A percentile compares a stretch with the other conserved stretches of the same genome.
Conservation (phyloP, 2,329 filamentous ascomycete species). For the Microsporum ferrugineum region DNA sequence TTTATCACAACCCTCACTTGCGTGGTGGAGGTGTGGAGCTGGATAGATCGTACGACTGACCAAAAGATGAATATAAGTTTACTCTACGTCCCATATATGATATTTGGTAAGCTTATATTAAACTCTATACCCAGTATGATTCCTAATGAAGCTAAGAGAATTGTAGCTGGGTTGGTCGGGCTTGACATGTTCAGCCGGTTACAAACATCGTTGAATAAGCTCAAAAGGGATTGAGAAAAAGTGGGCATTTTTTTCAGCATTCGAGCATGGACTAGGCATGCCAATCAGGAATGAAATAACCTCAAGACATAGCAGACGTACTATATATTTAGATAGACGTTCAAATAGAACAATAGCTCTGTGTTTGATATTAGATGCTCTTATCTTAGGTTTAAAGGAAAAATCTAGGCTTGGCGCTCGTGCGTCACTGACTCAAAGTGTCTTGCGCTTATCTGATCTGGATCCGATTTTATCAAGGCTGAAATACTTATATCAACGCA, state of each 20-base stretch:
- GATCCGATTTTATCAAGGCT: not conserved
- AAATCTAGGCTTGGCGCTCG: not conserved
- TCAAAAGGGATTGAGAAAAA: slow-evolving; percentile 7
- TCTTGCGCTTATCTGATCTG: not conserved
- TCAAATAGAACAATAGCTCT: no score
- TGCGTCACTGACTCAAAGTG: not conserved
- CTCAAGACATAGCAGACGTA: no score
- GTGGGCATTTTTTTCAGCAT: not conserved
- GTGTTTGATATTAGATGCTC: not conserved
- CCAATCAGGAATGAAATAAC: no score
- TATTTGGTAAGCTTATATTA: slow-evolving; percentile 38
- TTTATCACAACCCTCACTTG: slow-evolving; percentile 53
- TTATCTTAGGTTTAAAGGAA: not conserved
- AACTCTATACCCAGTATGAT: not conserved
- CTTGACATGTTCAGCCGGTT: slow-evolving; percentile 30
- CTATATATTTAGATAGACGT: no score
- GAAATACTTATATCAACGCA: not conserved
- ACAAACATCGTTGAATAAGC: slow-evolving; percentile 13
- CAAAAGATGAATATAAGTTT: slow-evolving; percentile 42
- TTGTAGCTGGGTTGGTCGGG: slow-evolving; percentile 28
- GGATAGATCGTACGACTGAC: slow-evolving; percentile 36
- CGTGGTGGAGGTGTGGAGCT: slow-evolving; percentile 49
- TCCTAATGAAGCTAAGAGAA: not conserved
- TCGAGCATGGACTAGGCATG: no score
- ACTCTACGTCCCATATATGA: slow-evolving; percentile 48